These are phyloP conservation scores for Plantago ovata DNA, from an alignment of 257 asterid species.

Conservation along the genomic window DNA sequence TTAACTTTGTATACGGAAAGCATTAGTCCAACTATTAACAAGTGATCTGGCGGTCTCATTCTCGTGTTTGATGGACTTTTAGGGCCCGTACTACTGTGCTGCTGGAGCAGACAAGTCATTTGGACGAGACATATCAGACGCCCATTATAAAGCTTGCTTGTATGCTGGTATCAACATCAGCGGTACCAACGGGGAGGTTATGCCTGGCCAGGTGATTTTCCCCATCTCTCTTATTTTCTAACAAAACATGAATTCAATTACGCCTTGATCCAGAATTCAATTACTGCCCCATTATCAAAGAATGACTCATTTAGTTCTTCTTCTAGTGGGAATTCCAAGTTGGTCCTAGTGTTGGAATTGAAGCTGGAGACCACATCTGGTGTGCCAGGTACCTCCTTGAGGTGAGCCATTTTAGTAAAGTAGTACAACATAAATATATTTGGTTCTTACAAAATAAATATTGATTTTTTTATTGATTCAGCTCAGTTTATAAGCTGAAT, in stretches of 20 bases:
- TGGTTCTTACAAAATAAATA: not conserved
- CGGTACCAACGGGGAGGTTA: slow-evolving; percentile 97
- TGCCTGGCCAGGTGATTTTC: slow-evolving; percentile 92
- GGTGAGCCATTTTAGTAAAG: slow-evolving; percentile 36
- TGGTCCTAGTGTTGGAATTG: slow-evolving; percentile 95
- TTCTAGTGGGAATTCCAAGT: slow-evolving; percentile 98
- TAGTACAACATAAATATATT: not conserved
- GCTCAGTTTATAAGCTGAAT: not conserved
- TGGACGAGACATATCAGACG: slow-evolving; percentile 96
- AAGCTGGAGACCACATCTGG: slow-evolving; percentile 98
- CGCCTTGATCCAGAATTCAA: not conserved
- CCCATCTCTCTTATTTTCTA: slow-evolving; percentile 1
- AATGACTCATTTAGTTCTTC: slow-evolving; percentile 16
- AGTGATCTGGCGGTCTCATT: slow-evolving; percentile 13
- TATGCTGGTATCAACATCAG: slow-evolving; percentile 97
- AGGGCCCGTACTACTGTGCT: slow-evolving; percentile 97
- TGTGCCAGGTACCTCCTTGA: slow-evolving; percentile 93
- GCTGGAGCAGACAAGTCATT: slow-evolving; percentile 96
- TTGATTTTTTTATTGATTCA: not conserved
- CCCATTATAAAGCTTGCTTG: slow-evolving; percentile 96
- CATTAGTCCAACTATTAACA: not conserved
- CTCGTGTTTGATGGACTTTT: slow-evolving; percentile 20
- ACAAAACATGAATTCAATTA: not conserved
- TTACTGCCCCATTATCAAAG: slow-evolving; percentile 1
- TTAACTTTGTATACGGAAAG: not conserved